A percentile compares a stretch with the other conserved stretches of the same genome.
Conservation (phyloP, 2,329 filamentous ascomycete genomes). For the Penicillium sp. region DNA sequence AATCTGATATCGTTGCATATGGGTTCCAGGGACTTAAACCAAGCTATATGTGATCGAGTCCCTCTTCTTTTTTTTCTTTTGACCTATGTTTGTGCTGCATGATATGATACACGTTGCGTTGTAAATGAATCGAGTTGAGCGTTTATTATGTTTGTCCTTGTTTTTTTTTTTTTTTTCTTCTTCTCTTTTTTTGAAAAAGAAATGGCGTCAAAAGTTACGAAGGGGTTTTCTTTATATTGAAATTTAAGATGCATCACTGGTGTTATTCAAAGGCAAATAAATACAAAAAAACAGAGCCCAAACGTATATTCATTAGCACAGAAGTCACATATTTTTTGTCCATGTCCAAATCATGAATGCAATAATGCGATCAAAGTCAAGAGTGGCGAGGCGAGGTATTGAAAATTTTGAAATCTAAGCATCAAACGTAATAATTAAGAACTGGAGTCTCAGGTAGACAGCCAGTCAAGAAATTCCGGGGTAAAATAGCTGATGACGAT, state of each 20-base stretch:
- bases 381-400: background rate
- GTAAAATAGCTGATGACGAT: conserved; percentile 95
- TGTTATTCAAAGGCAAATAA: background rate
- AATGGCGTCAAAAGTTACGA: background rate
- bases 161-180: background rate
- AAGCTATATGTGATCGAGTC: conserved; percentile 33
- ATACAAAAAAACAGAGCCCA: background rate
- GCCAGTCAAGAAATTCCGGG: conserved; percentile 68
- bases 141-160: background rate
- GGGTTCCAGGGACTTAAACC: conserved; percentile 40
- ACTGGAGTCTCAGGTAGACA: conserved; percentile 27
- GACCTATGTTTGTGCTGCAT: background rate
- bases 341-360: background rate
- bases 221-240: background rate
- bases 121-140: conserved; percentile 6
- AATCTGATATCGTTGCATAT: conserved; percentile 39
- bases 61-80: background rate
- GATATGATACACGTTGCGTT: conserved; percentile 7
- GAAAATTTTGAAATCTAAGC: background rate
- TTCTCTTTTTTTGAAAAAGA: background rate
- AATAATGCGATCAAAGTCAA: background rate
- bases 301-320: background rate
- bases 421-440: background rate
- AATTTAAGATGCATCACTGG: background rate
- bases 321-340: background rate